A percentile compares a stretch with the other conserved stretches of the same genome.
phyloP scores from a whole-genome alignment of 352 stramenopile species.

The Phytophthora podocarpi region DNA sequence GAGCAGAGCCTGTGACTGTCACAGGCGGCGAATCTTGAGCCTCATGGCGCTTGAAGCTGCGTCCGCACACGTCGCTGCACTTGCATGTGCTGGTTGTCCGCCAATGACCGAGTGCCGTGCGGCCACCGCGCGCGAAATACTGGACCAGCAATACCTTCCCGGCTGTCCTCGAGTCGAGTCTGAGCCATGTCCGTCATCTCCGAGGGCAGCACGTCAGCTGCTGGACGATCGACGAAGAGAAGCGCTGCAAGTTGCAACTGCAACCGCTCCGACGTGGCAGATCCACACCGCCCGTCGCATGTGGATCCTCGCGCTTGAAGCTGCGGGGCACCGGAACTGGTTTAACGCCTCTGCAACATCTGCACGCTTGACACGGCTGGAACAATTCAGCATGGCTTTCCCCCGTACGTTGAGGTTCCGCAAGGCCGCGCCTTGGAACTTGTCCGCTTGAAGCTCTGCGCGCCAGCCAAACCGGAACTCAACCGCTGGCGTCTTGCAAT shows the following conservation, averaged over 20 bases:
- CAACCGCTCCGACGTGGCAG: constrained; percentile 4
- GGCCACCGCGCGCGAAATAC: constrained; percentile 10
- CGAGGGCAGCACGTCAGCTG: constrained; percentile 5
- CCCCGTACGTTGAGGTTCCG: constrained; percentile 5
- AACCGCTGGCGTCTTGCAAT: constrained; percentile 12
- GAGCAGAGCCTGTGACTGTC: constrained; percentile 22
- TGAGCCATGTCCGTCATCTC: background rate
- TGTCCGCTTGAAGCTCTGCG: constrained; percentile 30
- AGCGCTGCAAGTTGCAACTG: constrained; percentile 15
- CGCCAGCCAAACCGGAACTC: constrained; percentile 3
- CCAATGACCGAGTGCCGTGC: constrained; percentile 12
- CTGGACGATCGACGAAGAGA: constrained; percentile 4
- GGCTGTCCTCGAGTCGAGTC: background rate
- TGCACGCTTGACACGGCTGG: constrained; percentile 11
- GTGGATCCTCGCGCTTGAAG: constrained; percentile 32
- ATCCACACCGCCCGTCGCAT: constrained; percentile 24
- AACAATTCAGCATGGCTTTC: constrained; percentile 3
- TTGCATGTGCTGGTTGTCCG: constrained; percentile 5
- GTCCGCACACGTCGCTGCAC: constrained; percentile 16
- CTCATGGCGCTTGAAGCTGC: constrained; percentile 14
- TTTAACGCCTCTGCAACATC: constrained; percentile 24
- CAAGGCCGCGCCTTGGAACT: constrained; percentile 9
- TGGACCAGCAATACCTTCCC: constrained; percentile 9
- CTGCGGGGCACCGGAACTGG: constrained; percentile 12
- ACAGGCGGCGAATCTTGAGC: constrained; percentile 25